Evolutionary conservation across 1,284 basidiomycete genomes (phyloP).

Genomic region (Takashimella tepidaria): DNA sequence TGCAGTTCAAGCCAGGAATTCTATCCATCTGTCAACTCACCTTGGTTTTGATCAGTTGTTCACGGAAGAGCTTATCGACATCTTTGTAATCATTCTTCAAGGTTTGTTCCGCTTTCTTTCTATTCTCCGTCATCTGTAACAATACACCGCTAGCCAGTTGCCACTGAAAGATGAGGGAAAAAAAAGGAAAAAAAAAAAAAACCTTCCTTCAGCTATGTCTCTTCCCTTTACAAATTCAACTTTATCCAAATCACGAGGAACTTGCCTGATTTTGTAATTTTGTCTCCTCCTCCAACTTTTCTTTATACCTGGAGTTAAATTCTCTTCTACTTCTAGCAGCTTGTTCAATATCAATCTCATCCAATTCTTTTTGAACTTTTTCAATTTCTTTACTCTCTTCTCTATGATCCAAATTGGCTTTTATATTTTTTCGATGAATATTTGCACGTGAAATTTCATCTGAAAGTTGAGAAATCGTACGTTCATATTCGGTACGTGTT

Average conservation of each 20-base stretch:
- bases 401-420: constrained; percentile 78
- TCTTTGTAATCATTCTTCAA: constrained; percentile 77
- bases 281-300: constrained; percentile 55
- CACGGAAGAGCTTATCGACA: constrained; percentile 76
- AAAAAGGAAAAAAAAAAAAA: no score
- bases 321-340: constrained; percentile 72
- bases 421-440: constrained; percentile 65
- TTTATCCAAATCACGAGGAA: no score
- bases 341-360: constrained; percentile 69
- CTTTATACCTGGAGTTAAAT: constrained; percentile 74
- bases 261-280: constrained; percentile 59
- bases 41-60: constrained; percentile 92
- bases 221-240: no score
- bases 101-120: constrained; percentile 65
- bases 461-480: constrained; percentile 50
- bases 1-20: constrained; percentile 3
- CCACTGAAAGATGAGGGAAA: constrained; percentile 58
- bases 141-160: constrained; percentile 77
- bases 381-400: constrained; percentile 64
- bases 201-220: no score
- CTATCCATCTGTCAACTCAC: constrained; percentile 48
- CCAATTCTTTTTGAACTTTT: constrained; percentile 66
- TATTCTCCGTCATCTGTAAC: constrained; percentile 64
- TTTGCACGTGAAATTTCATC: constrained; percentile 59
- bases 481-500: constrained; percentile 54